A percentile compares a stretch with the other conserved stretches of the same genome.
phyloP scores from a whole-genome alignment of 306 rosid genomes.

The Citrullus amarus region DNA sequence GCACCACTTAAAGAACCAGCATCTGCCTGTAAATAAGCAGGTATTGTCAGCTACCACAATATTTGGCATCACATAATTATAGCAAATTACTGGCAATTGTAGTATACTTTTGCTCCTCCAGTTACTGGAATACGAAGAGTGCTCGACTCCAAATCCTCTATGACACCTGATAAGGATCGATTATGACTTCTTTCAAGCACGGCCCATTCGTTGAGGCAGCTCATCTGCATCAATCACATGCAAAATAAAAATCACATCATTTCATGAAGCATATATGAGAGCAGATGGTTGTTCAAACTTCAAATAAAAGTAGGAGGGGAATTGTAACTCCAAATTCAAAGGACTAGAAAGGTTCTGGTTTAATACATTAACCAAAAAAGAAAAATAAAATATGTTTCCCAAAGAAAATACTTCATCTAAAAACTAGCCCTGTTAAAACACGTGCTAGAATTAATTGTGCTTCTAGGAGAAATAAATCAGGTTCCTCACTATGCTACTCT shows the following conservation, averaged over 20 bases:
- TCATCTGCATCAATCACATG: slow-evolving; percentile 47
- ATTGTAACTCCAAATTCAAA: not conserved
- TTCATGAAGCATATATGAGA: slow-evolving; percentile 1
- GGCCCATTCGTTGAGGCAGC: slow-evolving; percentile 78
- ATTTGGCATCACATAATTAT: slow-evolving; percentile 10
- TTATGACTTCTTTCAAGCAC: slow-evolving; percentile 61
- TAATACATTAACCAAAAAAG: not conserved
- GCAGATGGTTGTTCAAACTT: not conserved
- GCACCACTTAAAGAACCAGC: slow-evolving; percentile 71
- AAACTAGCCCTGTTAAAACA: not conserved
- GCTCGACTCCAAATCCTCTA: slow-evolving; percentile 84
- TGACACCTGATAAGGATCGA: slow-evolving; percentile 69
- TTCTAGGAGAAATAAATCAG: not conserved
- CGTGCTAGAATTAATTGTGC: not conserved
- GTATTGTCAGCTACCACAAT: slow-evolving; percentile 7
- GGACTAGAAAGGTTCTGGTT: not conserved
- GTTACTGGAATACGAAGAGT: slow-evolving; percentile 89
- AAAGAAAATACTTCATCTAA: not conserved
- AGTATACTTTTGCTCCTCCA: slow-evolving; percentile 75
- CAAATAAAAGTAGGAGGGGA: not conserved
- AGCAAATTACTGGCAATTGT: slow-evolving; percentile 4
- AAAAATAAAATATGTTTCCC: not conserved
- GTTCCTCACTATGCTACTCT: not conserved
- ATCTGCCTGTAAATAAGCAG: slow-evolving; percentile 51
- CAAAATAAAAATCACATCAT: slow-evolving; percentile 14